A percentile compares a stretch with the other conserved stretches of the same genome.
Conservation (phyloP, 2,329 filamentous ascomycete genomes). For the Monilinia fructigena region DNA sequence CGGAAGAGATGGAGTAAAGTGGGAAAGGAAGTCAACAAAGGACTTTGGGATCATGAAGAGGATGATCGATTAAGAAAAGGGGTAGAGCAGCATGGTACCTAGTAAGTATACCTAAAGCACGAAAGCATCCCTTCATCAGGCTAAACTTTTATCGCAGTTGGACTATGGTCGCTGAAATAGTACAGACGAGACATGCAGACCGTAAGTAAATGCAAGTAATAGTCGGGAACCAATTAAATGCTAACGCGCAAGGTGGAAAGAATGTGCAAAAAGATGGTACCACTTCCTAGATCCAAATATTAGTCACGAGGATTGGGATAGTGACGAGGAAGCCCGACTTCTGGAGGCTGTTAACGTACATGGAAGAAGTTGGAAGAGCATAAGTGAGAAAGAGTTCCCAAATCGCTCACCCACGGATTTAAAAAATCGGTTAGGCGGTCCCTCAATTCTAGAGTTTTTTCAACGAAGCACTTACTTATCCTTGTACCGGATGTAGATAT, state of each 20-base stretch:
- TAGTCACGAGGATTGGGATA: constrained; percentile 16
- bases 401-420: constrained; percentile 18
- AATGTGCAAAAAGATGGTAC: constrained; percentile 21
- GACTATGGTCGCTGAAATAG: constrained; percentile 17
- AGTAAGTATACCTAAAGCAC: constrained; percentile 3
- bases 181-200: constrained; percentile 16
- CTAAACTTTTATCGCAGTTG: constrained; percentile 11
- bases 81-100: constrained; percentile 16
- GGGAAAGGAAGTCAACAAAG: constrained; percentile 20
- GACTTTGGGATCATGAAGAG: constrained; percentile 19
- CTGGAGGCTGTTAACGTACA: constrained; percentile 15
- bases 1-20: constrained; percentile 20
- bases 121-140: neutral
- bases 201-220: constrained; percentile 1
- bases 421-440: constrained; percentile 17
- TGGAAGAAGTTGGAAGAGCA: constrained; percentile 21
- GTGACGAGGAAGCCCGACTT: constrained; percentile 18
- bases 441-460: neutral
- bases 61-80: constrained; percentile 9
- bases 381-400: constrained; percentile 20
- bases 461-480: constrained; percentile 7
- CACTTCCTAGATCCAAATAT: constrained; percentile 19
- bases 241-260: constrained; percentile 8
- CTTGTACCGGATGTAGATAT: constrained; percentile 13
- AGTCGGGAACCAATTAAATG: neutral